phyloP scores from a whole-genome alignment of 179 eudicot species.

The Silene noctiflora region DNA sequence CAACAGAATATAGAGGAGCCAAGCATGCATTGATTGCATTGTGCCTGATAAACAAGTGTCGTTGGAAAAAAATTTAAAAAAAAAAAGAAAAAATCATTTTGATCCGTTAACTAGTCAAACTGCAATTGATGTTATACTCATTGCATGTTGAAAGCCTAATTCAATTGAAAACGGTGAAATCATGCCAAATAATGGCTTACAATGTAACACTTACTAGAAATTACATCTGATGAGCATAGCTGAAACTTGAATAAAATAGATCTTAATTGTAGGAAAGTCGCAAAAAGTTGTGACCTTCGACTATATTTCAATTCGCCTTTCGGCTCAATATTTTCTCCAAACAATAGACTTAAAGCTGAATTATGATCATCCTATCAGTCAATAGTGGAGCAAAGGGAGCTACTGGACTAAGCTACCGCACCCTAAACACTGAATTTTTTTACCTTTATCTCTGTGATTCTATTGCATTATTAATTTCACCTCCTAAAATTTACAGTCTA shows the following conservation, averaged over 20 bases:
- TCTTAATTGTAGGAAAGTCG: neutral
- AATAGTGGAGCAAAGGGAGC: neutral
- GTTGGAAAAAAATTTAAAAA: neutral
- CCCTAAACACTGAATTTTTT: neutral
- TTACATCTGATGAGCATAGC: neutral
- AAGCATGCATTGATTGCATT: slow-evolving; percentile 93
- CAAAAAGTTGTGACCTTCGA: slow-evolving; percentile 2
- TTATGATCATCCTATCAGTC: neutral
- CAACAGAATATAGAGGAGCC: slow-evolving; percentile 94
- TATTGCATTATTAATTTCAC: neutral
- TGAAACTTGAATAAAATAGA: slow-evolving; percentile 4
- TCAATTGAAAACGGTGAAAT: neutral
- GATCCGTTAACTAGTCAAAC: neutral
- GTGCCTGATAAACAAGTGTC: slow-evolving; percentile 53
- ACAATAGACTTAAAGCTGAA: neutral
- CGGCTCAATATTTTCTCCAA: neutral
- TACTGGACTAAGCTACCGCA: too few relatives aligned
- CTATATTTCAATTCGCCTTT: neutral
- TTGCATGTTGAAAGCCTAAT: neutral
- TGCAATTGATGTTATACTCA: neutral
- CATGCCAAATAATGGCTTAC: slow-evolving; percentile 5
- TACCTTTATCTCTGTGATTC: neutral
- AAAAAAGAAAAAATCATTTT: slow-evolving; percentile 1
- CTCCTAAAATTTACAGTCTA: neutral
- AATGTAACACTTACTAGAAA: neutral